Conservation (phyloP, 352 stramenopile genomes). For the Phytopythium sindhum region DNA sequence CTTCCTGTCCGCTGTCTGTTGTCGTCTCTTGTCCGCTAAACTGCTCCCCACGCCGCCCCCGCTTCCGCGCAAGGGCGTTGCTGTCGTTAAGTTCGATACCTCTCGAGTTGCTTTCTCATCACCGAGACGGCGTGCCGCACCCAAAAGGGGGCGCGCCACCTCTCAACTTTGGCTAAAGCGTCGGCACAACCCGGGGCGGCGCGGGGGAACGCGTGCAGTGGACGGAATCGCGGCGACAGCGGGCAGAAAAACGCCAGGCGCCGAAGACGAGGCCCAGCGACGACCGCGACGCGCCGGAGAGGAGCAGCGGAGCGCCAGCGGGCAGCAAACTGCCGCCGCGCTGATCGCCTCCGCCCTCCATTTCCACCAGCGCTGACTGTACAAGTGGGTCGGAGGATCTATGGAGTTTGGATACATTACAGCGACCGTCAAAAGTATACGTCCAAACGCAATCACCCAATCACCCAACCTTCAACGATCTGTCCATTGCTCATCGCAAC, state of each 20-base stretch:
- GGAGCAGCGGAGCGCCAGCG: background rate
- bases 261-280: background rate
- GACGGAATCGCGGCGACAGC: background rate
- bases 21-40: background rate
- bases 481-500: too few species aligned
- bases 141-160: conserved; percentile 3
- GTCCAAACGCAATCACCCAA: too few species aligned
- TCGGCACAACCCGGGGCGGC: conserved; percentile 22
- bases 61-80: background rate
- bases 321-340: background rate
- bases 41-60: background rate
- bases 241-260: background rate
- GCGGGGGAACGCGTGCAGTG: background rate
- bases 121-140: conserved; percentile 14
- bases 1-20: background rate
- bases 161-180: conserved; percentile 43
- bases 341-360: background rate
- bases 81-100: conserved; percentile 18
- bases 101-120: conserved; percentile 36
- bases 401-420: too few species aligned
- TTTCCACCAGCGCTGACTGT: background rate
- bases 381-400: background rate
- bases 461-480: too few species aligned
- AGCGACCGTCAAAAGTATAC: background rate
- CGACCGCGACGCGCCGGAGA: background rate